Conservation (phyloP, 495 filamentous ascomycete genomes). For the Parachaetomium inaequale region DNA sequence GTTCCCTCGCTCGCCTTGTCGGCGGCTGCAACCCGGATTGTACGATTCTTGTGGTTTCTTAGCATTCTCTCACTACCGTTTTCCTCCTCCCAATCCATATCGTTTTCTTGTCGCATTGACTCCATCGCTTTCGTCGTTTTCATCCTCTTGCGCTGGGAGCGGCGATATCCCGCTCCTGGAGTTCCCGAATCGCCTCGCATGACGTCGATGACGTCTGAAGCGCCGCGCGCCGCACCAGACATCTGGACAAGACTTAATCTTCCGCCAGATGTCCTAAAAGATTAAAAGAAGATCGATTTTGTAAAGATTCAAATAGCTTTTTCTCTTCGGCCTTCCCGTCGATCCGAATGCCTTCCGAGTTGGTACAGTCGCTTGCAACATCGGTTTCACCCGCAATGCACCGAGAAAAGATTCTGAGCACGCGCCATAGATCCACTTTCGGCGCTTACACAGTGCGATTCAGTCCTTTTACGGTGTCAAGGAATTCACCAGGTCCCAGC, state of each 20-base stretch:
- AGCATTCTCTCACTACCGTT: neutral
- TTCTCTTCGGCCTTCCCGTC: too few relatives aligned
- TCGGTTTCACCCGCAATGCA: too few relatives aligned
- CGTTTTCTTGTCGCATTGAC: constrained; percentile 3
- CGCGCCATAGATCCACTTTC: too few relatives aligned
- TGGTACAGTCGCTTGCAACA: too few relatives aligned
- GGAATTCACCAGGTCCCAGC: too few relatives aligned
- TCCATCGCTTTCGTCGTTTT: constrained; percentile 3
- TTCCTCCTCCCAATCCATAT: constrained; percentile 8
- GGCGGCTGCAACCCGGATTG: neutral
- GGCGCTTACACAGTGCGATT: too few relatives aligned
- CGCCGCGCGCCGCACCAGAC: constrained; percentile 4
- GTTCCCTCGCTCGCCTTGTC: neutral
- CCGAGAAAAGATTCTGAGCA: too few relatives aligned
- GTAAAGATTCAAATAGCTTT: too few relatives aligned
- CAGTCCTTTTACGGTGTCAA: too few relatives aligned
- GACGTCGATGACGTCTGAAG: constrained; percentile 6
- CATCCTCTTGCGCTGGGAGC: neutral
- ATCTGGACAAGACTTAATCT: constrained; percentile 2
- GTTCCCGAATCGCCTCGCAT: constrained; percentile 6
- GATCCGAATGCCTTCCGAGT: too few relatives aligned
- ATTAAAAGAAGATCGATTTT: neutral
- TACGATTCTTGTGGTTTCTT: constrained; percentile 1
- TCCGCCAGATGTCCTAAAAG: neutral
- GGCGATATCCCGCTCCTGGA: constrained; percentile 2